A percentile compares a stretch with the other conserved stretches of the same genome.
Evolutionary conservation across 257 asterid species (phyloP).

Genomic region (Solanum lignicaule): DNA sequence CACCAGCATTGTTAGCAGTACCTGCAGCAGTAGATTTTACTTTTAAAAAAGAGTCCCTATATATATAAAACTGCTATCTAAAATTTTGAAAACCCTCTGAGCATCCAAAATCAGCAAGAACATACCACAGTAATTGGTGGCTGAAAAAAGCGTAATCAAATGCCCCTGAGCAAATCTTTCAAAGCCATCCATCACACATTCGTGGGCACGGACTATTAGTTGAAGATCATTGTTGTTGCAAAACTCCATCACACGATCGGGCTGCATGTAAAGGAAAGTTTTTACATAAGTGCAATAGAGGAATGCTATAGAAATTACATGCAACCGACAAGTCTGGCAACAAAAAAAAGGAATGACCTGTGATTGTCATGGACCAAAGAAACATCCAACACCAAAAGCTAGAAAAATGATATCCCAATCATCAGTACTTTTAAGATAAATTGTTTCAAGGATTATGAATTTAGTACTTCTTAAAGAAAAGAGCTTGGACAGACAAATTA

Average conservation of each 20-base stretch:
- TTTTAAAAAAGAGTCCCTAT: background rate
- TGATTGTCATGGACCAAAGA: background rate
- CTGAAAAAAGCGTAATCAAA: constrained; percentile 89
- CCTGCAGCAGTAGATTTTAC: constrained; percentile 26
- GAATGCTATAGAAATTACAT: background rate
- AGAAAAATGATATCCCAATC: background rate
- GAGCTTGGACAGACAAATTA: background rate
- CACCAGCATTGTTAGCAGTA: constrained; percentile 98
- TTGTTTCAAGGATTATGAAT: background rate
- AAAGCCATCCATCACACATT: constrained; percentile 99
- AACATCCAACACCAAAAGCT: background rate
- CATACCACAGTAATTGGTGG: constrained; percentile 98
- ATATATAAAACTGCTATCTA: background rate
- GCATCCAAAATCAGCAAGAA: background rate
- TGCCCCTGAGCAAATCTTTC: constrained; percentile 99
- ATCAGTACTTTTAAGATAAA: background rate
- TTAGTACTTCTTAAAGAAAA: background rate
- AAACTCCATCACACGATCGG: constrained; percentile 97
- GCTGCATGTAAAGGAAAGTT: constrained; percentile 35
- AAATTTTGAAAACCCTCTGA: background rate
- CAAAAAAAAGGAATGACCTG: background rate
- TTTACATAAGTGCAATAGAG: background rate
- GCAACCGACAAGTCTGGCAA: background rate
- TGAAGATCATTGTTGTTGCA: constrained; percentile 96
- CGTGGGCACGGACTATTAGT: constrained; percentile 93